Percentiles rank a stretch among this genome's conserved stretches.
Conservation (phyloP, 306 rosid genomes). For the Rosa lucieae region DNA sequence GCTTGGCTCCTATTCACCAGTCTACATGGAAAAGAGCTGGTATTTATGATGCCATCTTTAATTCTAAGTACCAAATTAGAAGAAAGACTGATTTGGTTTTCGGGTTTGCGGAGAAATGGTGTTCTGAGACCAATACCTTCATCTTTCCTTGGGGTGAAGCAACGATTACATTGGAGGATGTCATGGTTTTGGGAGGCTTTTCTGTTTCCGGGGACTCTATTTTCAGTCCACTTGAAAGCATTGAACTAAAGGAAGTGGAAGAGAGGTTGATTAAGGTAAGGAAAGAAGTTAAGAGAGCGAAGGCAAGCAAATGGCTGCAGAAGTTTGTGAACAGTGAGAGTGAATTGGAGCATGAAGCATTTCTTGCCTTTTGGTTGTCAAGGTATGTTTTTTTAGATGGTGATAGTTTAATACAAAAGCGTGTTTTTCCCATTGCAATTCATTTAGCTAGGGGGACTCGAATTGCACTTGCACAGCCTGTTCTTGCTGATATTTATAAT, state of each 20-base stretch:
- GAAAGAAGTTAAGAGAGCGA: not conserved
- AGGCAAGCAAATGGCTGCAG: constrained; percentile 23
- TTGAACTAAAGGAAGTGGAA: not conserved
- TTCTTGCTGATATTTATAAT: constrained; percentile 49
- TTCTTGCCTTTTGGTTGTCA: constrained; percentile 52
- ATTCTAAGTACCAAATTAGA: constrained; percentile 14
- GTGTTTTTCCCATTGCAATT: constrained; percentile 41
- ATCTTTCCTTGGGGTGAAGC: constrained; percentile 54
- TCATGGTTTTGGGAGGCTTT: constrained; percentile 30
- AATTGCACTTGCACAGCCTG: constrained; percentile 57
- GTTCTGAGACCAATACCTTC: constrained; percentile 34
- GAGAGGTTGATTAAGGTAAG: not conserved
- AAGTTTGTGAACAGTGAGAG: constrained; percentile 13
- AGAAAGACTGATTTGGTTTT: constrained; percentile 11
- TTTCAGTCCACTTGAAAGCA: not conserved
- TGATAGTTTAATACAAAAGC: not conserved
- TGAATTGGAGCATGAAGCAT: constrained; percentile 65
- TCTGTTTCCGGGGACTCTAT: constrained; percentile 15
- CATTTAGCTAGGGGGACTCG: constrained; percentile 47
- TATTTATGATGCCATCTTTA: constrained; percentile 43
- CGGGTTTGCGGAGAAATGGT: constrained; percentile 42
- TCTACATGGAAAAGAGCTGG: constrained; percentile 44
- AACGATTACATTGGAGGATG: constrained; percentile 51
- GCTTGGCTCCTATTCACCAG: constrained; percentile 35
- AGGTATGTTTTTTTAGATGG: constrained; percentile 29